These are phyloP conservation scores for Elsinoe perseae DNA, from an alignment of 2,329 filamentous ascomycete species.

Conservation along the genomic window DNA sequence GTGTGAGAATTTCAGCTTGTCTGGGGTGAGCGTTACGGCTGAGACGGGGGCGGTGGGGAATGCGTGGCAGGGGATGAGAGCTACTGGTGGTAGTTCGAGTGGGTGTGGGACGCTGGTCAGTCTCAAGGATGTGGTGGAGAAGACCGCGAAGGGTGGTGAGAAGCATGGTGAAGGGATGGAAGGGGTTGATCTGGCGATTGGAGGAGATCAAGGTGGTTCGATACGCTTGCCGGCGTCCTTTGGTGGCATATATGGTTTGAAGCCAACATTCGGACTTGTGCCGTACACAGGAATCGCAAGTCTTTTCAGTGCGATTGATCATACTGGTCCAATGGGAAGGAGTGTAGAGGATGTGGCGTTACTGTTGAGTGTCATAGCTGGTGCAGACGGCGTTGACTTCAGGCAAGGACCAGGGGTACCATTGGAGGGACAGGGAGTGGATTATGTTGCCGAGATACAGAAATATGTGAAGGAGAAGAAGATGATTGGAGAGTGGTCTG, in stretches of 20 bases:
- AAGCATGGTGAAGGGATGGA: slow-evolving; percentile 24
- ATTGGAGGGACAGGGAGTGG: slow-evolving; percentile 29
- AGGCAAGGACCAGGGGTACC: slow-evolving; percentile 37
- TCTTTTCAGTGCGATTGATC: slow-evolving; percentile 39
- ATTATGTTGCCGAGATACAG: slow-evolving; percentile 29
- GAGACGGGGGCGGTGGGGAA: slow-evolving; percentile 42
- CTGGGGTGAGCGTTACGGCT: slow-evolving; percentile 37
- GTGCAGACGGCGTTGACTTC: slow-evolving; percentile 40
- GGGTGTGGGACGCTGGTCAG: slow-evolving; percentile 31
- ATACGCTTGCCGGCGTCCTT: slow-evolving; percentile 23
- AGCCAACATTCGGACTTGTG: slow-evolving; percentile 37
- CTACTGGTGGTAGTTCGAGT: slow-evolving; percentile 31
- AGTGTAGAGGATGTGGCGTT: slow-evolving; percentile 36
- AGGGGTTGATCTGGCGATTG: slow-evolving; percentile 33
- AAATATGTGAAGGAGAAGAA: slow-evolving; percentile 25
- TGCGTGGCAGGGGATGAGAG: slow-evolving; percentile 30
- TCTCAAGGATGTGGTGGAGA: slow-evolving; percentile 24
- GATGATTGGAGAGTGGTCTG: slow-evolving; percentile 25
- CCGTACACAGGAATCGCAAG: slow-evolving; percentile 40
- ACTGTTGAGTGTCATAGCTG: slow-evolving; percentile 36
- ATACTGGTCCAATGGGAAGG: slow-evolving; percentile 38
- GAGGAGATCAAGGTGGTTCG: slow-evolving; percentile 27
- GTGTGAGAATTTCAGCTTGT: slow-evolving; percentile 43
- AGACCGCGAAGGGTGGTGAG: slow-evolving; percentile 22
- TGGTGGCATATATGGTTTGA: slow-evolving; percentile 30